phyloP scores from a whole-genome alignment of 1,284 basidiomycete genomes.

The Singerocomus rubriflavus region DNA sequence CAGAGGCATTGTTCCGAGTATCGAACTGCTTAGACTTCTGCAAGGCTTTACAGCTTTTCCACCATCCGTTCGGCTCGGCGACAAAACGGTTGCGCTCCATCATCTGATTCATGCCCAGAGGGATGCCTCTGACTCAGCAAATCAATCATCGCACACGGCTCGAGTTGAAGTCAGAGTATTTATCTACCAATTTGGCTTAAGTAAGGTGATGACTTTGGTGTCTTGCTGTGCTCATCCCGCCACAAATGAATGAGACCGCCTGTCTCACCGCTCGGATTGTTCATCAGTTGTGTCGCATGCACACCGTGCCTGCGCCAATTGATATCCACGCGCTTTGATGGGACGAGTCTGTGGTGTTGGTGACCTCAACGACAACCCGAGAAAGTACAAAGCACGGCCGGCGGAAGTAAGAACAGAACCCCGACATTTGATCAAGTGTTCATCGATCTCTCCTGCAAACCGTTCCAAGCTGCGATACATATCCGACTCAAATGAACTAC shows the following conservation, averaged over 20 bases:
- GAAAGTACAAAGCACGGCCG: conserved; percentile 4
- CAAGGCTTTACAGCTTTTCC: not conserved
- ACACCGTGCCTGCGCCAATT: not conserved
- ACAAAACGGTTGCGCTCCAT: not conserved
- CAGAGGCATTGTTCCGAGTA: not conserved
- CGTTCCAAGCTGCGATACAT: not conserved
- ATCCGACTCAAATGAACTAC: not conserved
- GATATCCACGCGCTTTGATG: conserved; percentile 2
- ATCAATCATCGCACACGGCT: not conserved
- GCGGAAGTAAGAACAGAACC: not conserved
- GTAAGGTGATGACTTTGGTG: not conserved
- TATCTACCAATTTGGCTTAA: not conserved
- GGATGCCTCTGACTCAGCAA: not conserved
- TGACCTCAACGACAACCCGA: not conserved
- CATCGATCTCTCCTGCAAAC: not conserved
- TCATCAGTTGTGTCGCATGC: not conserved
- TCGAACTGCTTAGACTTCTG: not conserved
- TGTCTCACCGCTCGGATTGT: not conserved
- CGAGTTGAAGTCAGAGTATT: too few relatives aligned
- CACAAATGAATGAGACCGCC: not conserved
- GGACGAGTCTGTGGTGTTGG: not conserved
- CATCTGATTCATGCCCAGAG: not conserved
- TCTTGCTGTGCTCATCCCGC: not conserved
- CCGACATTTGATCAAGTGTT: not conserved
- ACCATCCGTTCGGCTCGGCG: not conserved